A percentile compares a stretch with the other conserved stretches of the same genome.
These are phyloP conservation scores for Fusarium udum DNA, from an alignment of 2,329 filamentous ascomycete species.

Conservation along the genomic window DNA sequence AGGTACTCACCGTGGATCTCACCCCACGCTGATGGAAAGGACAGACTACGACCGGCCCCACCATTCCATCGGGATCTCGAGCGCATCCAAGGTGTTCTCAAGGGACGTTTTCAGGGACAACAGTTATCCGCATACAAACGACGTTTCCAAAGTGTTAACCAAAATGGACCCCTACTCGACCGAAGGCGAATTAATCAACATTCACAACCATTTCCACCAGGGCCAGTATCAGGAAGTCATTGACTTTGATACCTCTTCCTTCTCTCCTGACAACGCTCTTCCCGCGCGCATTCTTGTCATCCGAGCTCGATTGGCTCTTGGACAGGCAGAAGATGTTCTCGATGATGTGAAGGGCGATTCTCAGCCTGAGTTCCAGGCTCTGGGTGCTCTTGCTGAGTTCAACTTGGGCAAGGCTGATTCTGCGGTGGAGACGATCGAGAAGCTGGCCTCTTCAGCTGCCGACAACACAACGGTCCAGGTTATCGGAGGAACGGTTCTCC, in stretches of 20 bases:
- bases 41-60: constrained; percentile 42
- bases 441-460: constrained; percentile 70
- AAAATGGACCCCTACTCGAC: constrained; percentile 76
- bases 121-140: constrained; percentile 16
- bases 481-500: constrained; percentile 81
- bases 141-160: constrained; percentile 36
- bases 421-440: constrained; percentile 71
- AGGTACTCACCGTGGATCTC: constrained; percentile 34
- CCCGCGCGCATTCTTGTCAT: constrained; percentile 81
- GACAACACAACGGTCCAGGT: constrained; percentile 87
- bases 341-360: constrained; percentile 72
- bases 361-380: constrained; percentile 78
- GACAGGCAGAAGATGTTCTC: constrained; percentile 78
- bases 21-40: constrained; percentile 36
- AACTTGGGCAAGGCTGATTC: constrained; percentile 67
- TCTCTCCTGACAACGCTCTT: constrained; percentile 81
- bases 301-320: constrained; percentile 84
- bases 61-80: constrained; percentile 37
- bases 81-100: constrained; percentile 47
- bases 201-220: constrained; percentile 76
- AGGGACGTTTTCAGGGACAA: constrained; percentile 34
- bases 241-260: constrained; percentile 82
- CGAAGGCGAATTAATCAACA: constrained; percentile 76
- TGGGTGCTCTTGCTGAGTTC: constrained; percentile 78
- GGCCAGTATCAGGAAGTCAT: constrained; percentile 88